Percentiles rank a stretch among this genome's conserved stretches.
These are phyloP conservation scores for Tephrocybe sp. DNA, from an alignment of 768 basidiomycete species.

Conservation along the genomic window DNA sequence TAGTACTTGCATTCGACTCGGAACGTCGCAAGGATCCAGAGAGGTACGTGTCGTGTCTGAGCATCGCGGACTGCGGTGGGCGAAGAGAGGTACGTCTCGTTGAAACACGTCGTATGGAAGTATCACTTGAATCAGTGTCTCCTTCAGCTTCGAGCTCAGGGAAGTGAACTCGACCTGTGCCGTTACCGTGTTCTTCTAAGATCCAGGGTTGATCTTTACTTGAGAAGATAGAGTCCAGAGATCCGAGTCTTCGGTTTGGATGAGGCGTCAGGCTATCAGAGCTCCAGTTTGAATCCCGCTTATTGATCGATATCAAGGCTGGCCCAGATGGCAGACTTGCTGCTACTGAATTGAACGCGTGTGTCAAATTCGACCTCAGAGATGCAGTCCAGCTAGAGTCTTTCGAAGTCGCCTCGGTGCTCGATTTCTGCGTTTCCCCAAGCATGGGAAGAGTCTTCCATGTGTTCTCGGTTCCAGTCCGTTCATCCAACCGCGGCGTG, in stretches of 20 bases:
- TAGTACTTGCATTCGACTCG: conserved; percentile 21
- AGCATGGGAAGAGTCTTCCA: conserved; percentile 25
- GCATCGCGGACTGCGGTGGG: conserved; percentile 13
- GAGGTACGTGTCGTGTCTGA: conserved; percentile 8
- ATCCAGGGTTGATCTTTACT: conserved; percentile 29
- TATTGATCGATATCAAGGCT: conserved; percentile 8
- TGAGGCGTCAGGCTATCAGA: conserved; percentile 23
- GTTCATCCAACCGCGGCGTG: conserved; percentile 23
- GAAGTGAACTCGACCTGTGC: conserved; percentile 35
- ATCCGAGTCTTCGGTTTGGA: conserved; percentile 19
- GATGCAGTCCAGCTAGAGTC: conserved; percentile 39
- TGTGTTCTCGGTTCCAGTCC: neutral
- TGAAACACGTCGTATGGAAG: conserved; percentile 7
- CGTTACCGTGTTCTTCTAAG: conserved; percentile 36
- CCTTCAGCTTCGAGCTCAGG: conserved; percentile 20
- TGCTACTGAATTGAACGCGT: conserved; percentile 48
- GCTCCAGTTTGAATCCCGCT: neutral
- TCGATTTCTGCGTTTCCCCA: conserved; percentile 15
- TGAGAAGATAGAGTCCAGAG: conserved; percentile 12
- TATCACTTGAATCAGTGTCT: conserved; percentile 5
- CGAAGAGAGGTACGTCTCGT: conserved; percentile 16
- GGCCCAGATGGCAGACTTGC: conserved; percentile 30
- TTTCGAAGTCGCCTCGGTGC: conserved; percentile 1
- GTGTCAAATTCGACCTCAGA: conserved; percentile 41
- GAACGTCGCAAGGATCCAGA: conserved; percentile 9